phyloP scores from a whole-genome alignment of 2,329 filamentous ascomycete genomes.

The Aspergillus calidoustus region DNA sequence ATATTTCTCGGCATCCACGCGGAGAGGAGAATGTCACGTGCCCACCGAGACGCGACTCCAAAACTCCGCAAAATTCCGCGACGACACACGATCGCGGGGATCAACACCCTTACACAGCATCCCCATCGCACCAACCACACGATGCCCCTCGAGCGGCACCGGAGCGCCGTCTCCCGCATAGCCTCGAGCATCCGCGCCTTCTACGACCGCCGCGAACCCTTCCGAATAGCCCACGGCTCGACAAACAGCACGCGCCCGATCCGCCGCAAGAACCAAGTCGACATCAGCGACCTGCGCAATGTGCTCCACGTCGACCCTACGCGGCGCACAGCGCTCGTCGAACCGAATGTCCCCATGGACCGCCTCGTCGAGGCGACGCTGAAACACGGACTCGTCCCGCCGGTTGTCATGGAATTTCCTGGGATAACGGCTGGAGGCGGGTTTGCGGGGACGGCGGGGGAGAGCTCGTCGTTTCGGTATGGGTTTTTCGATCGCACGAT shows the following conservation, averaged over 20 bases:
- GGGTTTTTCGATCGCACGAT: conserved; percentile 70
- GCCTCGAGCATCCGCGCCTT: conserved; percentile 38
- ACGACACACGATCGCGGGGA: background rate
- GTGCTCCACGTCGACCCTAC: conserved; percentile 65
- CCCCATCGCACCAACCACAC: background rate
- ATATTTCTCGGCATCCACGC: too few relatives aligned
- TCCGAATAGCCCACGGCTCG: conserved; percentile 76
- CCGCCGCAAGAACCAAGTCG: conserved; percentile 48
- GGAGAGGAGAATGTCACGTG: background rate
- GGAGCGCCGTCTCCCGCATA: conserved; percentile 20
- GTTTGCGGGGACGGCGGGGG: conserved; percentile 68
- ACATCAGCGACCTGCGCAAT: conserved; percentile 70
- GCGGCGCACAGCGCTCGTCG: conserved; percentile 62
- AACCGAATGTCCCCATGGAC: conserved; percentile 74
- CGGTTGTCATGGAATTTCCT: conserved; percentile 73
- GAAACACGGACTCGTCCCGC: conserved; percentile 60
- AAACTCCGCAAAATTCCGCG: background rate
- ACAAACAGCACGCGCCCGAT: conserved; percentile 74
- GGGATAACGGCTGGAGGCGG: conserved; percentile 71
- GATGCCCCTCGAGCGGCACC: conserved; percentile 19
- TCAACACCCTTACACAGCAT: background rate
- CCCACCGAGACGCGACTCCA: too few relatives aligned
- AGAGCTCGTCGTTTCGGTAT: conserved; percentile 68
- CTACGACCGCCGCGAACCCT: conserved; percentile 59
- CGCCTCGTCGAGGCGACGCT: conserved; percentile 63